These are phyloP conservation scores for Cucurbita moschata DNA, from an alignment of 306 rosid species.

Conservation along the genomic window DNA sequence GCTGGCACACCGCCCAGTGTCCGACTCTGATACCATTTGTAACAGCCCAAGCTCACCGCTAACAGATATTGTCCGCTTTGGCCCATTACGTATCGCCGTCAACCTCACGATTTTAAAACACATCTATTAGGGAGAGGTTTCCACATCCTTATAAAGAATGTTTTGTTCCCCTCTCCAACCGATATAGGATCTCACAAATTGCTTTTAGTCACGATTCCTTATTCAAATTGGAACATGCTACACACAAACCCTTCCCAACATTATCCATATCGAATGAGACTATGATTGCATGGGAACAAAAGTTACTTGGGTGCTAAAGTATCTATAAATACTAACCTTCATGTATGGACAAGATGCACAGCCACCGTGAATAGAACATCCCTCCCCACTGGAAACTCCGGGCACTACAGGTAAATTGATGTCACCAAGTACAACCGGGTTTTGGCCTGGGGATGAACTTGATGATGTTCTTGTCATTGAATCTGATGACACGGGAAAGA, in stretches of 20 bases:
- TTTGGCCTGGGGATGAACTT: conserved; percentile 23
- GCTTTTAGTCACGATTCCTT: not conserved
- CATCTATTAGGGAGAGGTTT: too few relatives aligned
- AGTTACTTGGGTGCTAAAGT: not conserved
- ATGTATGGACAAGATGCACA: conserved; percentile 99
- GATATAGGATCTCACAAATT: not conserved
- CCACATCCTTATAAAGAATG: too few relatives aligned
- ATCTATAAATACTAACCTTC: conserved; percentile 46
- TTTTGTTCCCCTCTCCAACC: too few relatives aligned
- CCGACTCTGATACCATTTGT: too few relatives aligned
- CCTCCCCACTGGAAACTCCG: conserved; percentile 83
- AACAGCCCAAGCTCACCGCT: too few relatives aligned
- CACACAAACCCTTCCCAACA: not conserved
- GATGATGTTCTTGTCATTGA: conserved; percentile 56
- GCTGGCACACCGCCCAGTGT: too few relatives aligned
- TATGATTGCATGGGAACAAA: not conserved
- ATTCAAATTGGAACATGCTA: not conserved
- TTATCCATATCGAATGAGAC: not conserved
- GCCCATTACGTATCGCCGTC: too few relatives aligned
- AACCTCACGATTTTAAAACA: too few relatives aligned
- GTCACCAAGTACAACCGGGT: conserved; percentile 31
- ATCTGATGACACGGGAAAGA: conserved; percentile 91
- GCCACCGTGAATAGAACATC: conserved; percentile 90
- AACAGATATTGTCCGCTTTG: too few relatives aligned
- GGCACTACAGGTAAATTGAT: conserved; percentile 55